phyloP scores from a whole-genome alignment of 2,329 filamentous ascomycete genomes.

The Arthroderma sp. region DNA sequence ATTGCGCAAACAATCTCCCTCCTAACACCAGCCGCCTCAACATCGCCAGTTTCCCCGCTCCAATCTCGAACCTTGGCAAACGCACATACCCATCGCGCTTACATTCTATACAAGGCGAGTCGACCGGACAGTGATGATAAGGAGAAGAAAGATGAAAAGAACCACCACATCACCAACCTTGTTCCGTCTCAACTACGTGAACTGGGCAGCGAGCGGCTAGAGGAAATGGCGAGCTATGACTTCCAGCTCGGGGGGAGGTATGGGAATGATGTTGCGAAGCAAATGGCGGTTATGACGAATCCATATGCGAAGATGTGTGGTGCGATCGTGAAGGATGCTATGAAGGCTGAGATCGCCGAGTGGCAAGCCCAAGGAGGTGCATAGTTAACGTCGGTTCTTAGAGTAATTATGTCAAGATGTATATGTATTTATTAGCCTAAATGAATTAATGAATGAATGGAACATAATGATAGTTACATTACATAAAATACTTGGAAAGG shows the following conservation, averaged over 20 bases:
- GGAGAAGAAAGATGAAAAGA: not conserved
- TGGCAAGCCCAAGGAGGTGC: constrained; percentile 1
- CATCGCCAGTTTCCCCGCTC: constrained; percentile 30
- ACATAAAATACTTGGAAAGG: no score
- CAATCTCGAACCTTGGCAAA: constrained; percentile 41
- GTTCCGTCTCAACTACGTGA: constrained; percentile 21
- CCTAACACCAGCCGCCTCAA: constrained; percentile 27
- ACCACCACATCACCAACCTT: constrained; percentile 6
- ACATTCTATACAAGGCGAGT: constrained; percentile 29
- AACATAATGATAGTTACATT: no score
- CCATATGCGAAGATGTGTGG: constrained; percentile 52
- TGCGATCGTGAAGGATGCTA: constrained; percentile 47
- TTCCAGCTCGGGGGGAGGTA: constrained; percentile 43
- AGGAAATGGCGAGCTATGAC: constrained; percentile 43
- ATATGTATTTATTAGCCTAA: not conserved
- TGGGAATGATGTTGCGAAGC: constrained; percentile 44
- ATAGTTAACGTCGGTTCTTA: no score
- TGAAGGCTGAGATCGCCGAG: constrained; percentile 40
- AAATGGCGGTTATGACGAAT: constrained; percentile 48
- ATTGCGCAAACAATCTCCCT: constrained; percentile 34
- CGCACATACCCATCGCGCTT: constrained; percentile 42
- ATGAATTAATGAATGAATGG: no score
- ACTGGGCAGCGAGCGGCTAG: constrained; percentile 29
- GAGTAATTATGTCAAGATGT: not conserved
- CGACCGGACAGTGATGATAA: not conserved